phyloP scores from a whole-genome alignment of 2,329 filamentous ascomycete species.

The Verticillium longisporum region DNA sequence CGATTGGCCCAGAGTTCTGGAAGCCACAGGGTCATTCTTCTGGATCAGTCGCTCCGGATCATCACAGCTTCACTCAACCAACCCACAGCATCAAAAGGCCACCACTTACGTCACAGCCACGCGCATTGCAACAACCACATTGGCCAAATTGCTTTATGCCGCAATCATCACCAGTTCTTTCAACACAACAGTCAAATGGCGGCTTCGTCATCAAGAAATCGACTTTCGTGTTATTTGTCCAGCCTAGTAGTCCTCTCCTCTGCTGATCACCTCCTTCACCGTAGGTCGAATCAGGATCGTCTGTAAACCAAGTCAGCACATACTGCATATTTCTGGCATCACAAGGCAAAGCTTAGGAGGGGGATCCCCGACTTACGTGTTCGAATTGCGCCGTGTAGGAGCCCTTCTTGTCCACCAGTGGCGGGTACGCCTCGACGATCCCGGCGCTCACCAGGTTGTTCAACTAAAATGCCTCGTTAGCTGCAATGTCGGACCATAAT shows the following conservation, averaged over 20 bases:
- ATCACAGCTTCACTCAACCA: neutral
- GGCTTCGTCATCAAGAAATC: neutral
- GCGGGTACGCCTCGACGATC: conserved; percentile 86
- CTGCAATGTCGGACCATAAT: conserved; percentile 21
- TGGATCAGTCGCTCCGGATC: neutral
- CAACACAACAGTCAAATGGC: neutral
- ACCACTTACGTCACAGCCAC: neutral
- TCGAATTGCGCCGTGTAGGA: conserved; percentile 93
- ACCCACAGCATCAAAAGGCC: neutral
- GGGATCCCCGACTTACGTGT: conserved; percentile 58
- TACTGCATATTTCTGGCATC: conserved; percentile 4
- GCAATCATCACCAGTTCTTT: neutral
- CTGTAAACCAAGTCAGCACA: conserved; percentile 28
- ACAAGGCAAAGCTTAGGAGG: neutral
- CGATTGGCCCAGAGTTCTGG: neutral
- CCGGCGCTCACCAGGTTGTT: conserved; percentile 79
- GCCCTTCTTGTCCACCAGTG: conserved; percentile 85
- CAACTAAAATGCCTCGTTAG: conserved; percentile 41
- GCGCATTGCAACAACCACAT: neutral
- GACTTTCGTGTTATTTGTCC: neutral
- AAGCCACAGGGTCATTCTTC: neutral
- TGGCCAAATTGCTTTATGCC: neutral
- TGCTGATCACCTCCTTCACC: conserved; percentile 82
- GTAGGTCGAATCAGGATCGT: conserved; percentile 71
- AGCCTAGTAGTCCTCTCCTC: conserved; percentile 72